Percentiles rank a stretch among this genome's conserved stretches.
Conservation (phyloP, 768 basidiomycete species). For the Cyclocybe aegerita region DNA sequence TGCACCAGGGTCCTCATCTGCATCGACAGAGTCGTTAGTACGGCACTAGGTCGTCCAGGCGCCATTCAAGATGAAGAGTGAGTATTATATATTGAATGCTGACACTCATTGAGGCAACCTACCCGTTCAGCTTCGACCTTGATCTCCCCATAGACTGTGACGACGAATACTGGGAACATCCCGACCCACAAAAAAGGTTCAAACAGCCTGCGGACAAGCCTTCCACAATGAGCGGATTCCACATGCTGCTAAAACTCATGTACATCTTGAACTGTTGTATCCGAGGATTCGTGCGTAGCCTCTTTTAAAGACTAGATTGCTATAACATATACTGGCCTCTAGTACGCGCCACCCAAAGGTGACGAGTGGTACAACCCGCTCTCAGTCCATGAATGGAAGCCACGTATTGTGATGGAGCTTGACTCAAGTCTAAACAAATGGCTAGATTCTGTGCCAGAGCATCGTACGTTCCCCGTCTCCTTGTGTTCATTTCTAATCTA, state of each 20-base stretch:
- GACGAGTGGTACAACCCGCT: background rate
- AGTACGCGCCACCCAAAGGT: background rate
- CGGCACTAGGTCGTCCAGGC: conserved; percentile 65
- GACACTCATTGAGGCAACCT: background rate
- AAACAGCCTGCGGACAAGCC: conserved; percentile 65
- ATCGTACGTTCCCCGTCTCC: no score
- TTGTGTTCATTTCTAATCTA: no score
- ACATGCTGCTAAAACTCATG: conserved; percentile 52
- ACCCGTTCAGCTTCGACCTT: conserved; percentile 63
- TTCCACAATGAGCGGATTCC: conserved; percentile 52
- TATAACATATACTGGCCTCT: background rate
- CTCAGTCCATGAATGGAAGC: background rate
- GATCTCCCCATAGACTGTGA: conserved; percentile 62
- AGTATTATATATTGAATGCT: conserved; percentile 12
- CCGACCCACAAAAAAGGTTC: conserved; percentile 55
- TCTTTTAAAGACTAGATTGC: no score
- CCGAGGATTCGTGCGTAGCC: conserved; percentile 59
- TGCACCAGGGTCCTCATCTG: conserved; percentile 44
- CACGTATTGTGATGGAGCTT: background rate
- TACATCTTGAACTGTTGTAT: conserved; percentile 63
- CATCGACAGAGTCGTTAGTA: conserved; percentile 47
- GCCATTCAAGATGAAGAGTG: conserved; percentile 79
- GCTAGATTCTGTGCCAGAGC: no score
- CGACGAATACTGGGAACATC: conserved; percentile 73
- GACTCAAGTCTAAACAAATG: no score